These are phyloP conservation scores for Pseudogymnoascus sp. DNA, from an alignment of 2,329 filamentous ascomycete species.

Conservation along the genomic window DNA sequence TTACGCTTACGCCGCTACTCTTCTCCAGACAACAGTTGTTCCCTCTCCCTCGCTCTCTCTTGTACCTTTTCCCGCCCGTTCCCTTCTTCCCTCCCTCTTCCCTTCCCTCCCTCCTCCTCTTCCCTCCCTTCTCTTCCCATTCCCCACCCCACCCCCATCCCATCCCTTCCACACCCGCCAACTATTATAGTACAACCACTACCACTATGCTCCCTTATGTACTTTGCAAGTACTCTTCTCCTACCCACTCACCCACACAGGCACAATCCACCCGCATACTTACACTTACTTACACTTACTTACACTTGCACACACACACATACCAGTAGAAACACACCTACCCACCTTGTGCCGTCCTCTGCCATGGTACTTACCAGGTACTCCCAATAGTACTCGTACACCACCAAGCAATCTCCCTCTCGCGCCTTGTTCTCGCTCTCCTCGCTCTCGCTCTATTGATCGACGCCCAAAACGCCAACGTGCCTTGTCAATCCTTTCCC, in stretches of 20 bases:
- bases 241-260: background rate
- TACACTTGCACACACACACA: background rate
- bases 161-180: background rate
- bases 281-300: background rate
- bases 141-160: background rate
- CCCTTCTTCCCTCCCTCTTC: background rate
- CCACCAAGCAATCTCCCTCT: background rate
- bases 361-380: background rate
- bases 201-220: background rate
- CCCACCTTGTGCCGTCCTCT: background rate
- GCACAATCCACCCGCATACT: background rate
- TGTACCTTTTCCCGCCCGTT: background rate
- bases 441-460: background rate
- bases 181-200: background rate
- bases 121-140: background rate
- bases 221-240: background rate
- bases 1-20: background rate
- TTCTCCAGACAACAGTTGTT: too few species aligned
- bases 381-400: background rate
- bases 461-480: background rate
- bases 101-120: background rate
- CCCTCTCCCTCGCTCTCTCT: background rate
- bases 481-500: constrained; percentile 2
- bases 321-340: background rate
- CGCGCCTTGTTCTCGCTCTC: background rate